These are phyloP conservation scores for Phoma sp. DNA, from an alignment of 2,329 filamentous ascomycete genomes.

Conservation along the genomic window DNA sequence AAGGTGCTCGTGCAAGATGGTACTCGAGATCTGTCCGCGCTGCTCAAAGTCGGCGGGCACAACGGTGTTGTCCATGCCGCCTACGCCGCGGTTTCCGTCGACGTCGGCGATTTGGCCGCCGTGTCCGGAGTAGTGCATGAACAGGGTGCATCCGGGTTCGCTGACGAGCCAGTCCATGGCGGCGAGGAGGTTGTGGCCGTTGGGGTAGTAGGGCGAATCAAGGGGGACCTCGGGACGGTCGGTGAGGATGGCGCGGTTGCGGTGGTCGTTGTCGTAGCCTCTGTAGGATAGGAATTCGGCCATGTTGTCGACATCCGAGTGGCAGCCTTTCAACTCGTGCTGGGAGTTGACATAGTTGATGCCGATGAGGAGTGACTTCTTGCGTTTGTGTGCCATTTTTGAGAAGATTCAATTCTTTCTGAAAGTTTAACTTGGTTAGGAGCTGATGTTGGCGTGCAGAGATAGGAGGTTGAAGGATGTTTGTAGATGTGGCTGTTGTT, in stretches of 20 bases:
- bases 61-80: slow-evolving; percentile 58
- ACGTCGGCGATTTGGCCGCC: slow-evolving; percentile 61
- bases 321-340: slow-evolving; percentile 58
- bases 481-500: slow-evolving; percentile 12
- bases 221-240: slow-evolving; percentile 46
- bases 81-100: slow-evolving; percentile 47
- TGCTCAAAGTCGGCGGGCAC: slow-evolving; percentile 61
- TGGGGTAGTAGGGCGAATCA: slow-evolving; percentile 47
- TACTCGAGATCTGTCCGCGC: slow-evolving; percentile 63
- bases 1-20: slow-evolving; percentile 60
- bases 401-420: not conserved
- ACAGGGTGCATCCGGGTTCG: slow-evolving; percentile 60
- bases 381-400: slow-evolving; percentile 34
- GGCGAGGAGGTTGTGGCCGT: slow-evolving; percentile 56
- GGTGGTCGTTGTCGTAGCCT: slow-evolving; percentile 52
- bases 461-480: not conserved
- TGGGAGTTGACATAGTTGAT: slow-evolving; percentile 59
- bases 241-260: slow-evolving; percentile 55
- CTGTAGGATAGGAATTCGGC: slow-evolving; percentile 54
- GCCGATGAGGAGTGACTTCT: slow-evolving; percentile 61
- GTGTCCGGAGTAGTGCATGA: slow-evolving; percentile 67
- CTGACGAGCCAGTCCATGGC: slow-evolving; percentile 67
- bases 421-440: not conserved
- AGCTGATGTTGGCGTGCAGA: not conserved
- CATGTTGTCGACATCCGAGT: slow-evolving; percentile 60